Percentiles rank a stretch among this genome's conserved stretches.
phyloP scores from a whole-genome alignment of 2,329 filamentous ascomycete species.

The Penicillium brasilianum region DNA sequence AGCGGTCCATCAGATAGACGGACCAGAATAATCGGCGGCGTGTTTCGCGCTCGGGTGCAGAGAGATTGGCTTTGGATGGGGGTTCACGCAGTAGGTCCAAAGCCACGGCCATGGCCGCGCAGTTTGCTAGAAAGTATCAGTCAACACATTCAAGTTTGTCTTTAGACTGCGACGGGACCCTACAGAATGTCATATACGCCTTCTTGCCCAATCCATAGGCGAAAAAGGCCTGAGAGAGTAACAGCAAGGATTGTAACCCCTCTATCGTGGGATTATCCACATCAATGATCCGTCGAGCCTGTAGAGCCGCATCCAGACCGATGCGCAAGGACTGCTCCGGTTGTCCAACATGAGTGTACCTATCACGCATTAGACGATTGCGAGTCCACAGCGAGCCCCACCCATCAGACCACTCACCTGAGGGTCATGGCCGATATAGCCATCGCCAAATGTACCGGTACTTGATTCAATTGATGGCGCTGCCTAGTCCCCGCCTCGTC shows the following conservation, averaged over 20 bases:
- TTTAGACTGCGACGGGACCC: neutral
- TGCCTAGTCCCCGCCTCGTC: constrained; percentile 78
- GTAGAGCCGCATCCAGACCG: constrained; percentile 74
- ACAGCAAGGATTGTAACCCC: constrained; percentile 73
- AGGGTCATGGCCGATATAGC: constrained; percentile 64
- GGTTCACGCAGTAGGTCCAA: constrained; percentile 80
- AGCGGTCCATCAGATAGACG: constrained; percentile 85
- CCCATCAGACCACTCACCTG: constrained; percentile 53
- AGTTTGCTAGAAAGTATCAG: constrained; percentile 60
- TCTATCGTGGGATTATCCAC: constrained; percentile 82
- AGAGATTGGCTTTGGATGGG: constrained; percentile 65
- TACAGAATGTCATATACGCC: constrained; percentile 84
- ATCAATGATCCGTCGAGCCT: constrained; percentile 72
- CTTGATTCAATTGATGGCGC: constrained; percentile 69
- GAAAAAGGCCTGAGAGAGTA: constrained; percentile 76
- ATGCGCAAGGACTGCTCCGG: constrained; percentile 70
- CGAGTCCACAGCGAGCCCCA: constrained; percentile 25
- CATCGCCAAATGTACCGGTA: constrained; percentile 59
- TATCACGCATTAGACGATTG: constrained; percentile 42
- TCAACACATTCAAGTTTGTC: neutral
- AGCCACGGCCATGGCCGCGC: constrained; percentile 81
- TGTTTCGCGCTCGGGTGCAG: constrained; percentile 73
- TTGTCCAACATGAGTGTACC: constrained; percentile 70
- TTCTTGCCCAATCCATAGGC: constrained; percentile 81
- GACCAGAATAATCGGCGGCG: constrained; percentile 85